These are phyloP conservation scores for Striga asiatica DNA, from an alignment of 257 asterid genomes.

Conservation along the genomic window DNA sequence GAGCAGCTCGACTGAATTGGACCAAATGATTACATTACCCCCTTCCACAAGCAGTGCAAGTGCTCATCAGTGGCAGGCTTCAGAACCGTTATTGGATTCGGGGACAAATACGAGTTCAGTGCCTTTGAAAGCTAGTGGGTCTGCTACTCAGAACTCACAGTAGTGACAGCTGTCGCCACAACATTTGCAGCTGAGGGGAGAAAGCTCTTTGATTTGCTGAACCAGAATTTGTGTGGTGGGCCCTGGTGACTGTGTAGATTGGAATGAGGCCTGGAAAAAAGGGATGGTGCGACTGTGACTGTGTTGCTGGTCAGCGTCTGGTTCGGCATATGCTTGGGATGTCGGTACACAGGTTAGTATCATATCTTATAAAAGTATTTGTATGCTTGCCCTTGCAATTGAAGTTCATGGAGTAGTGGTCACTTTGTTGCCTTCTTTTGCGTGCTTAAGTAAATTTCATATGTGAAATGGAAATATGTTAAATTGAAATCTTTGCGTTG, in stretches of 20 bases:
- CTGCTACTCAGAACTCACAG: conserved; percentile 32
- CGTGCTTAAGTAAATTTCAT: background rate
- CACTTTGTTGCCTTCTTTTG: background rate
- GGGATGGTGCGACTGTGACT: conserved; percentile 18
- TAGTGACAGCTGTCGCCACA: conserved; percentile 29
- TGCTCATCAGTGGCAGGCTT: background rate
- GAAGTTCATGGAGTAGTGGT: background rate
- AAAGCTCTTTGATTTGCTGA: conserved; percentile 54
- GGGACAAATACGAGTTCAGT: conserved; percentile 29
- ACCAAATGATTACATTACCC: conserved; percentile 16
- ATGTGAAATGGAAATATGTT: background rate
- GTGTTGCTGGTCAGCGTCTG: conserved; percentile 28
- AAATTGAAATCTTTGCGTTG: conserved; percentile 5
- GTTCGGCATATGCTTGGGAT: conserved; percentile 34
- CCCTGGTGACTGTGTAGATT: conserved; percentile 43
- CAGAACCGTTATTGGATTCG: conserved; percentile 46
- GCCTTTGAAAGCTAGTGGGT: conserved; percentile 31
- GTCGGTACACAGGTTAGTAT: conserved; percentile 64
- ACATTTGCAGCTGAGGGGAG: conserved; percentile 45
- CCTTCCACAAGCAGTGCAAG: conserved; percentile 23
- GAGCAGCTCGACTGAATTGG: conserved; percentile 40
- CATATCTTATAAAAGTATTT: conserved; percentile 13
- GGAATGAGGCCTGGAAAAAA: conserved; percentile 33
- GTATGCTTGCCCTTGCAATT: background rate
- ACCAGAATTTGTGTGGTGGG: conserved; percentile 34